A percentile compares a stretch with the other conserved stretches of the same genome.
Evolutionary conservation across 768 basidiomycete species (phyloP).

Genomic region (Cystofilobasidium capitatum): DNA sequence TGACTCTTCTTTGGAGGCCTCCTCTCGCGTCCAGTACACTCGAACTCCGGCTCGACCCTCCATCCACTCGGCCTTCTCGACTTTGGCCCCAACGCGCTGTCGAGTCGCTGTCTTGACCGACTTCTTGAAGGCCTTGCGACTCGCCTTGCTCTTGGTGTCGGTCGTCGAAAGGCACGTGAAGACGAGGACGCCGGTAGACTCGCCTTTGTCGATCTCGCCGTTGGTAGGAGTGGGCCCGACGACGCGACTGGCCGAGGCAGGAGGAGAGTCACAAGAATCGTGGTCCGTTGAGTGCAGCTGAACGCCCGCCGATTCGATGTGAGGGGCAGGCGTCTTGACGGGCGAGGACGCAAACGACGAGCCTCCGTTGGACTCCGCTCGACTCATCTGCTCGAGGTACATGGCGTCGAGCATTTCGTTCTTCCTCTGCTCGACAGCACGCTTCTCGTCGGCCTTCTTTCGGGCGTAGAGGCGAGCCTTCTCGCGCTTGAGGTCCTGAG

Average conservation of each 20-base stretch:
- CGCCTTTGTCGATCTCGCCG: background rate
- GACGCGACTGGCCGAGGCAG: no score
- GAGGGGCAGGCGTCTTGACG: no score
- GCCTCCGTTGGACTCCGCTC: background rate
- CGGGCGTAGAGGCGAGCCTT: background rate
- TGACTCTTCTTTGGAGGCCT: background rate
- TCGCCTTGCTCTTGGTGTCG: background rate
- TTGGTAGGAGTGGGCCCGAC: background rate
- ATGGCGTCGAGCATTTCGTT: background rate
- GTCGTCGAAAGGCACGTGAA: background rate
- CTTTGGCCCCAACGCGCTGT: background rate
- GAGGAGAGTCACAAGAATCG: no score
- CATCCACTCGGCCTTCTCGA: background rate
- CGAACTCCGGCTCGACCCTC: background rate
- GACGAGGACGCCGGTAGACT: background rate
- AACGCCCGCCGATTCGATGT: no score
- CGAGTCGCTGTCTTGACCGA: background rate
- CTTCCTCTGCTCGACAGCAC: background rate
- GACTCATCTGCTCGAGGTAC: background rate
- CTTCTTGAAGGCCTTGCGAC: background rate
- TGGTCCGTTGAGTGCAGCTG: no score
- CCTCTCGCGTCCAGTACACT: background rate
- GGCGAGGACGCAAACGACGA: no score
- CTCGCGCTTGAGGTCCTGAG: background rate
- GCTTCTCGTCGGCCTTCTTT: background rate